Evolutionary conservation across 164 flowering plant species (phyloP), one percentile per base, ranked within the genome.

Genomic region (Taxillus chinensis): DNA sequence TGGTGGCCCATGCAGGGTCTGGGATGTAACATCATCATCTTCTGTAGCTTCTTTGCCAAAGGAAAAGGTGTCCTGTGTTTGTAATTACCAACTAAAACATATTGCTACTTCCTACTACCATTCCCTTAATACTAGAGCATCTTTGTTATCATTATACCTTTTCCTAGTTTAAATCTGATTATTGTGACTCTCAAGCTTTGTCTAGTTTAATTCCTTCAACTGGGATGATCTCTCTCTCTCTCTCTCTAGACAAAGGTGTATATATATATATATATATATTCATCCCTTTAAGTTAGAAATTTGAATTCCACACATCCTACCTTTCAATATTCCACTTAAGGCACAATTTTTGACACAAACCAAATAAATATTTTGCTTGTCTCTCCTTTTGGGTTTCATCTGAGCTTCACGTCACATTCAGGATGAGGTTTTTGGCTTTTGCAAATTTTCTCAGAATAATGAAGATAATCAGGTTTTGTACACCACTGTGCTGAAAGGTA

Each of bases 391-490:
- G 45, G 51, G 40, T 37, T 39, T 45, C 42, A 57, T n/a, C 63
- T 67, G 12, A 57, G 50, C 43, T 41, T 43, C 62, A 52, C 43
- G 3, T 39, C 14, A 16, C 27, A 2, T 74, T 41, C 76, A 93
- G 99, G 95, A 76, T 77, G 99, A 90, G 77, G 54, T 74, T 50
- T 86, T 95, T 69, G 74, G 83, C 42, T 84, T 67, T 69, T 86
- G 96, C 73, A 84, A 84, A 70, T 95, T 95, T 75, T 86, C 96
- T 63, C 82, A 65, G 45, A 59, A n/a, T 15, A 64, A 45, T 60
- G 77, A 75, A 55, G 50, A 63, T 48, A 70, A 75, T 63, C 74
- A 70, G 59, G 76, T 89, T 61, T 79, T 95, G 2, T 91, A 86
- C 64, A 74, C 75, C 57, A 78, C 92, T 63, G 79, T 85, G 59